Evolutionary conservation across 2,329 filamentous ascomycete species (phyloP).

Genomic region (Clarireedia sp.): DNA sequence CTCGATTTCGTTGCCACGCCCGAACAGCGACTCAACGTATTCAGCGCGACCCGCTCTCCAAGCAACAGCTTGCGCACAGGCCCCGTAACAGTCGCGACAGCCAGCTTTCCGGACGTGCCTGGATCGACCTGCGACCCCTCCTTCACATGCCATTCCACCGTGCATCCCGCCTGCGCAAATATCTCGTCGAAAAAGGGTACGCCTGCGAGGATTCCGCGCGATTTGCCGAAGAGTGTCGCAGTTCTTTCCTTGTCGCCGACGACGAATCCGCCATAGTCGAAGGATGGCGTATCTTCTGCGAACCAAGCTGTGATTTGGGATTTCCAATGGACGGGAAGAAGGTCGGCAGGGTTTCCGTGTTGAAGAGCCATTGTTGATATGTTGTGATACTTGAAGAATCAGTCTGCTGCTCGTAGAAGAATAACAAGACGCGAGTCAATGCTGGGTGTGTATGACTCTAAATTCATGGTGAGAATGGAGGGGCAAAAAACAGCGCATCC

Average conservation of each 20-base stretch:
- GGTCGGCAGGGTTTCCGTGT: constrained; percentile 56
- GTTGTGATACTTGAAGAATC: not conserved
- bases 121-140: constrained; percentile 66
- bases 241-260: constrained; percentile 64
- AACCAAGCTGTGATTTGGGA: constrained; percentile 75
- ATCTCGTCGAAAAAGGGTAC: constrained; percentile 94
- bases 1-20: constrained; percentile 71
- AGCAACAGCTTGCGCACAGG: constrained; percentile 71
- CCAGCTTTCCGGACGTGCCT: constrained; percentile 42
- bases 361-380: constrained; percentile 22
- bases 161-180: constrained; percentile 81
- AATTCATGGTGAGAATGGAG: no score
- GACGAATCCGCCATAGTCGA: constrained; percentile 96
- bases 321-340: constrained; percentile 82
- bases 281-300: constrained; percentile 89
- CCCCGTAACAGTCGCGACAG: constrained; percentile 74
- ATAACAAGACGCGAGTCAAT: not conserved
- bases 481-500: no score
- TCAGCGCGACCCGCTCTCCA: constrained; percentile 89
- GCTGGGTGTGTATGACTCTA: not conserved
- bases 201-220: constrained; percentile 76
- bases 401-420: not conserved
- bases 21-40: constrained; percentile 82
- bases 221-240: constrained; percentile 62
- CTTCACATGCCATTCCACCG: constrained; percentile 76